Evolutionary conservation across 495 filamentous ascomycete genomes (phyloP).

Genomic region (Lindgomyces ingoldianus): DNA sequence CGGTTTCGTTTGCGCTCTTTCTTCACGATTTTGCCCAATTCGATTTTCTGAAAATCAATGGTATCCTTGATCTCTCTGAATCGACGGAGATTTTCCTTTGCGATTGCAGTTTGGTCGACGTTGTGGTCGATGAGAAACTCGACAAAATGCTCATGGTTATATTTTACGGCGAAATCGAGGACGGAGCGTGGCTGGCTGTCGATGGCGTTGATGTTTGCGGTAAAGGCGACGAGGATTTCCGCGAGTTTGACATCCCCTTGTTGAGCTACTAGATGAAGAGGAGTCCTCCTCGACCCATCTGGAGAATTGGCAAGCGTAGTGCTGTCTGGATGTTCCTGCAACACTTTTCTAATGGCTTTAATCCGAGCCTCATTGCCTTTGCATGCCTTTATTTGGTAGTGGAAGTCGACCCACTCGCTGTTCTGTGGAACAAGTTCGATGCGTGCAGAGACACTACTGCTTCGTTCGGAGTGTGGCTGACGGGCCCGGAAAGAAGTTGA

Average conservation of each 20-base stretch:
- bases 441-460: not conserved
- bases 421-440: not conserved
- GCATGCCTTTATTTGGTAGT: slow-evolving; percentile 6
- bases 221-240: not conserved
- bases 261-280: slow-evolving; percentile 6
- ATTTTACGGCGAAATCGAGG: slow-evolving; percentile 5
- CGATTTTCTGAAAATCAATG: not conserved
- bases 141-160: slow-evolving; percentile 7
- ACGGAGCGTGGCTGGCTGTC: slow-evolving; percentile 12
- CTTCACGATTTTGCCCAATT: not conserved
- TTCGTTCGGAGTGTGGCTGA: not conserved
- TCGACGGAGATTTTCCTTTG: not conserved
- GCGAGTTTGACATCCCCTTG: slow-evolving; percentile 6
- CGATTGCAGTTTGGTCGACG: slow-evolving; percentile 4
- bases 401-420: slow-evolving; percentile 11
- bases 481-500: not conserved
- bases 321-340: slow-evolving; percentile 8
- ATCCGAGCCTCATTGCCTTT: not conserved
- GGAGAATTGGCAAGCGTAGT: not conserved
- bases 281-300: slow-evolving; percentile 5
- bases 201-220: slow-evolving; percentile 16
- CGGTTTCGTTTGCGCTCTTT: not conserved
- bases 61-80: slow-evolving; percentile 15
- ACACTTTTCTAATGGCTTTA: not conserved
- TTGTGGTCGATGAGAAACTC: slow-evolving; percentile 1